phyloP scores from a whole-genome alignment of 73 alveolate genomes.

The Paramecium tetraurelia region DNA sequence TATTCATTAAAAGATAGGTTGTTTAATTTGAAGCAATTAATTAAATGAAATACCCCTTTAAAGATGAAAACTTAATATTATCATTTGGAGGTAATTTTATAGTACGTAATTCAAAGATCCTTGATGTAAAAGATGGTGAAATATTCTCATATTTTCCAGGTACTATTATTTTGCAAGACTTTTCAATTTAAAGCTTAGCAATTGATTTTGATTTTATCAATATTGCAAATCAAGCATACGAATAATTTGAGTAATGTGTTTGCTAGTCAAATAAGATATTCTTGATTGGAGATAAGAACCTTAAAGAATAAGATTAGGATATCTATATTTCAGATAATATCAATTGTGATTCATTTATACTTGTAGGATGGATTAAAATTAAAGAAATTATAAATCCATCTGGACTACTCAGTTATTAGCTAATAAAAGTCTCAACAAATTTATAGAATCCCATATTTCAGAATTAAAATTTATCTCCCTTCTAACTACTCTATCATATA shows the following conservation, averaged over 20 bases:
- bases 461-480: not conserved
- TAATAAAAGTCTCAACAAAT: not conserved
- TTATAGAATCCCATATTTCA: not conserved
- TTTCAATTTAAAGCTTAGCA: not conserved
- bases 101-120: not conserved
- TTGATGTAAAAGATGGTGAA: not conserved
- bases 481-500: not conserved
- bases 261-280: not conserved
- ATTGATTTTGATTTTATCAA: not conserved
- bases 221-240: not conserved
- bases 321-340: not conserved
- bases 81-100: not conserved
- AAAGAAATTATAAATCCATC: not conserved
- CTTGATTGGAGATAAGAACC: not conserved
- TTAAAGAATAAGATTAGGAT: not conserved
- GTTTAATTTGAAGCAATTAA: not conserved
- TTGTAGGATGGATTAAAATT: not conserved
- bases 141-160: not conserved
- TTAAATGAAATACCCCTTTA: not conserved
- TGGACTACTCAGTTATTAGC: not conserved
- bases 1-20: not conserved
- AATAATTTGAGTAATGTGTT: not conserved
- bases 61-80: not conserved
- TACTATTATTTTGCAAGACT: not conserved
- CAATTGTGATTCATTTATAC: not conserved